Evolutionary conservation across 2,329 filamentous ascomycete species (phyloP), one percentile per base, ranked within the genome.

Genomic region (Septoria linicola): DNA sequence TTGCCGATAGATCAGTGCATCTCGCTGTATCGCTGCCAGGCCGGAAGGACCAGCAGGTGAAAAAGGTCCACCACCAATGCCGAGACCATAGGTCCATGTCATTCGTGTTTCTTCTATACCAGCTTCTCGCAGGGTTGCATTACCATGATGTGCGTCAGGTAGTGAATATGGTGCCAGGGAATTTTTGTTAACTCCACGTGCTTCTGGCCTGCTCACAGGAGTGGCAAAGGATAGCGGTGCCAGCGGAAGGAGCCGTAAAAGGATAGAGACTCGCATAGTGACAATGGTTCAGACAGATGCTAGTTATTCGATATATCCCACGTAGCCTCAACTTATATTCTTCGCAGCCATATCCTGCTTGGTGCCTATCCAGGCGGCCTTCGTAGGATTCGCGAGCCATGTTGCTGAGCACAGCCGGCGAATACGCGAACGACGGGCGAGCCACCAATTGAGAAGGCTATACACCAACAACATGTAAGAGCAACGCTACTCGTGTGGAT

Each of bases 21-120:
- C 47, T 8, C 35, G 11, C 7, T 23, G 13, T 1, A 44, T 41
- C 14, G 25, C 25, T 20, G 39, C 34, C 14, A 17, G 34, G n/a
- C 47, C 47, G 30, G 44, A 39, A 8, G 47, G 16, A 3, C 47
- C 47, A 1, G 41, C 20, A 30, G 47, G 47, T 4, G 39, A 50
- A 16, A 34, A 50, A 11, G 47, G 40, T 17, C 47, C 47, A n/a
- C 47, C 47, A 7, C 39, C 47, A 2, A 50, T 30, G 2, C 39
- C 47, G n/a, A 31, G 30, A 2, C 32, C 47, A 37, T 50, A 50
- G 16, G 37, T 37, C 27, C 34, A 50, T 5, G 30, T 20, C 2
- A 20, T 16, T 5, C 30, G 31, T 20, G 35, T 50, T 4, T 30
- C 23, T 14, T 36, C 17, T 10, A 49, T 27, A 4, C 37, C 36